A percentile compares a stretch with the other conserved stretches of the same genome.
Conservation (phyloP, 1,284 basidiomycete species). For the Pascua sp. region DNA sequence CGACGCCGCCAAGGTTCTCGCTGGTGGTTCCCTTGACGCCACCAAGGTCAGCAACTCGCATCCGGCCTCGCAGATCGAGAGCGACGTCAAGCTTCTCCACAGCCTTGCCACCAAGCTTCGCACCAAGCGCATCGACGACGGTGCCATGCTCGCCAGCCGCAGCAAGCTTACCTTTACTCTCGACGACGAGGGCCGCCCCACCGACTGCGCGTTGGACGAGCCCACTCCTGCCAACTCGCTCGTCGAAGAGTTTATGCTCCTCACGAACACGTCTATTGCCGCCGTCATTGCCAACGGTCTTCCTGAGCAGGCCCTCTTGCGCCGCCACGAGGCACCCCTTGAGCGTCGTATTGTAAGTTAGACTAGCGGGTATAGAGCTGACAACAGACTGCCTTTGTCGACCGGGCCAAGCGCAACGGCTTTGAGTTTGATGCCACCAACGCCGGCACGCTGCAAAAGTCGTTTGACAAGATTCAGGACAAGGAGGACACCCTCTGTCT, state of each 20-base stretch:
- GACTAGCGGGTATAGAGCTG: too few species aligned
- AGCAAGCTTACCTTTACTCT: slow-evolving; percentile 73
- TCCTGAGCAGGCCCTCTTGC: slow-evolving; percentile 89
- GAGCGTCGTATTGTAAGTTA: slow-evolving; percentile 61
- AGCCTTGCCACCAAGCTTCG: slow-evolving; percentile 69
- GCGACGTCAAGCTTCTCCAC: slow-evolving; percentile 68
- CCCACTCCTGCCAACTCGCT: slow-evolving; percentile 71
- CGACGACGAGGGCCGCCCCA: slow-evolving; percentile 76
- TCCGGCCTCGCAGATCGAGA: slow-evolving; percentile 59
- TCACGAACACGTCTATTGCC: slow-evolving; percentile 85
- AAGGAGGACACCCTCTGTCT: slow-evolving; percentile 69
- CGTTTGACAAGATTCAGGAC: slow-evolving; percentile 70
- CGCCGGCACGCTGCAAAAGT: slow-evolving; percentile 76
- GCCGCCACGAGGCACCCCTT: slow-evolving; percentile 87
- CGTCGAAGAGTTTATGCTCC: slow-evolving; percentile 95
- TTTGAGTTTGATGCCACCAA: slow-evolving; percentile 76
- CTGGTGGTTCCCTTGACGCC: slow-evolving; percentile 62
- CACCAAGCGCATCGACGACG: slow-evolving; percentile 70
- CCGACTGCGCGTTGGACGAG: slow-evolving; percentile 68
- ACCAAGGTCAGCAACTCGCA: slow-evolving; percentile 61
- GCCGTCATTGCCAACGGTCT: slow-evolving; percentile 89
- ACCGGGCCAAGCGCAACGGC: slow-evolving; percentile 78
- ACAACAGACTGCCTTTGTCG: slow-evolving; percentile 64
- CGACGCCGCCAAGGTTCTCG: slow-evolving; percentile 76
- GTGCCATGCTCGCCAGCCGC: slow-evolving; percentile 72